Conservation (phyloP, 139 green algal genomes). For the Pseudopediastrum boryanum region DNA sequence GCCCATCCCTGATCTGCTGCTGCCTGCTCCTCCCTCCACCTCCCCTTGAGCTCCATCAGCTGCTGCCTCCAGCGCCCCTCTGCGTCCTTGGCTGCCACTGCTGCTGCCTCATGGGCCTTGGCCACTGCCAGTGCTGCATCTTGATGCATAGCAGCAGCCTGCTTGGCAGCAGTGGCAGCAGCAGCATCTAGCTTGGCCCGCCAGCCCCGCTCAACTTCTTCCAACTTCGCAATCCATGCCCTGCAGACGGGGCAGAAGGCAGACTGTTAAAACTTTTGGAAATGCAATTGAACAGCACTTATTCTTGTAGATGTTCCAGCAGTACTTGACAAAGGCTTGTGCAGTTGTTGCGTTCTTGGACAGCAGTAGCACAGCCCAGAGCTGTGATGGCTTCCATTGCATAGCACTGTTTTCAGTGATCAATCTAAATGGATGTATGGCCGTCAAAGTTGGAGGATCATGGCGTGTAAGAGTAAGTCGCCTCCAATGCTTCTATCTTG, state of each 20-base stretch:
- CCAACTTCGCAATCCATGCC: conserved; percentile 5
- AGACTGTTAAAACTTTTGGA: too few relatives aligned
- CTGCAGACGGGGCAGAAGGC: conserved; percentile 3
- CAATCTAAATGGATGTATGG: too few relatives aligned
- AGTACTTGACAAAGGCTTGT: too few relatives aligned
- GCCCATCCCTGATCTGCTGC: conserved; percentile 27
- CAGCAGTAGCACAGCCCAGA: too few relatives aligned
- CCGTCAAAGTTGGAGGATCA: too few relatives aligned
- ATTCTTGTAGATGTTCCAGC: too few relatives aligned
- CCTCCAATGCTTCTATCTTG: too few relatives aligned
- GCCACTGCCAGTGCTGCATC: conserved; percentile 26
- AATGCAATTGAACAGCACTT: too few relatives aligned
- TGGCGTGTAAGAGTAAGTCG: too few relatives aligned
- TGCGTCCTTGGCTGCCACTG: background rate
- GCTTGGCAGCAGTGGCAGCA: background rate
- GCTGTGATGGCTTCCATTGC: too few relatives aligned
- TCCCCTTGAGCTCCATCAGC: conserved; percentile 24
- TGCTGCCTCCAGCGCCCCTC: conserved; percentile 37
- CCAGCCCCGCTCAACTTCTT: conserved; percentile 21
- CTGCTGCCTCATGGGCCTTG: conserved; percentile 26
- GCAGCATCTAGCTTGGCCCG: background rate
- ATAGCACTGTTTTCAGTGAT: too few relatives aligned
- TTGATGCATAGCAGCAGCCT: conserved; percentile 28
- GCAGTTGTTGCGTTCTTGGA: too few relatives aligned
- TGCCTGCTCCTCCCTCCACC: conserved; percentile 29